Conservation (phyloP, 164 flowering plant genomes). For the Aristolochia californica region DNA sequence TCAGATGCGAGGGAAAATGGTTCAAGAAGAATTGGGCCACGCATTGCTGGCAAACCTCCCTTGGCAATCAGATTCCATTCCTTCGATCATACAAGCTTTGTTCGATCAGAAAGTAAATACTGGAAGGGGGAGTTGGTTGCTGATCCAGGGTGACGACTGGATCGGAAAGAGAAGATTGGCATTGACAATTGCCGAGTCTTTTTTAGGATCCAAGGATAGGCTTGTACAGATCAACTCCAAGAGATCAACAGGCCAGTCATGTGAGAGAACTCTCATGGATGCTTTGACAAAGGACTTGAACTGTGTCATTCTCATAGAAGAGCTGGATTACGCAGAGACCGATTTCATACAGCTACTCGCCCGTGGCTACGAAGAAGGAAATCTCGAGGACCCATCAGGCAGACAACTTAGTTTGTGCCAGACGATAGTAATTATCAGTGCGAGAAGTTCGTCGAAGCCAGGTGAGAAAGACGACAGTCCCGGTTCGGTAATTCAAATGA, state of each 20-base stretch:
- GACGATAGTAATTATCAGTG: constrained; percentile 23
- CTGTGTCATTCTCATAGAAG: constrained; percentile 47
- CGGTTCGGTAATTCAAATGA: constrained; percentile 35
- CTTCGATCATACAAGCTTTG: constrained; percentile 42
- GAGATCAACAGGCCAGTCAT: constrained; percentile 7
- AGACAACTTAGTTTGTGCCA: constrained; percentile 9
- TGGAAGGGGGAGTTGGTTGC: constrained; percentile 34
- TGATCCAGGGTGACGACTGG: constrained; percentile 52
- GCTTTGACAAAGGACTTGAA: constrained; percentile 25
- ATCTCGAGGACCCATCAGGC: constrained; percentile 16
- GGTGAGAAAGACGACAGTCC: constrained; percentile 5
- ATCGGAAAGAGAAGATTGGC: constrained; percentile 63
- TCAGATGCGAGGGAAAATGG: constrained; percentile 6
- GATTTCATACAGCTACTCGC: constrained; percentile 34
- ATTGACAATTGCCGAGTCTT: constrained; percentile 32
- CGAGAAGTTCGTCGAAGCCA: constrained; percentile 17
- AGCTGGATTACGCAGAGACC: constrained; percentile 40
- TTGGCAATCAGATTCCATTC: constrained; percentile 45
- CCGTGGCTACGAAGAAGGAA: constrained; percentile 25
- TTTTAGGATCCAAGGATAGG: constrained; percentile 43
- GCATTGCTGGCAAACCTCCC: constrained; percentile 52
- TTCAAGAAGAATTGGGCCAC: constrained; percentile 17
- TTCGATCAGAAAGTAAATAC: constrained; percentile 14
- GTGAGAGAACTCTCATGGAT: constrained; percentile 19
- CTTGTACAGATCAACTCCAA: constrained; percentile 39